A percentile compares a stretch with the other conserved stretches of the same genome.
Evolutionary conservation across 176 grass and related monocot species (phyloP).

Genomic region (Hordeum vulgare): MorexV3_pseudomolecules_assembly NC_058519.1:593629617-593630116

Average conservation of each 20-base stretch:
- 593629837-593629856: slow-evolving; percentile 39
- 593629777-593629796: slow-evolving; percentile 37
- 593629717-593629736: slow-evolving; percentile 16
- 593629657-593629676: slow-evolving; percentile 20
- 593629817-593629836: slow-evolving; percentile 14
- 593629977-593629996: slow-evolving; percentile 12
- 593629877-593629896: slow-evolving; percentile 8
- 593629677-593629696: slow-evolving; percentile 52
- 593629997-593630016: background rate
- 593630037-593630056: background rate
- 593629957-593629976: slow-evolving; percentile 18
- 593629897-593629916: slow-evolving; percentile 27
- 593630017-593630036: background rate
- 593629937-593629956: slow-evolving; percentile 14
- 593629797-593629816: slow-evolving; percentile 27
- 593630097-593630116: background rate
- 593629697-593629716: slow-evolving; percentile 30
- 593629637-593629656: slow-evolving; percentile 48
- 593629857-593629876: background rate
- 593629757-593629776: slow-evolving; percentile 29
- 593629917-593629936: slow-evolving; percentile 26
- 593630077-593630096: slow-evolving; percentile 10
- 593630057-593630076: background rate
- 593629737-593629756: background rate
- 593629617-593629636: slow-evolving; percentile 71